Percentiles rank a stretch among this genome's conserved stretches.
phyloP scores from a whole-genome alignment of 2,329 filamentous ascomycete species.

The Pezicula neosporulosa region DNA sequence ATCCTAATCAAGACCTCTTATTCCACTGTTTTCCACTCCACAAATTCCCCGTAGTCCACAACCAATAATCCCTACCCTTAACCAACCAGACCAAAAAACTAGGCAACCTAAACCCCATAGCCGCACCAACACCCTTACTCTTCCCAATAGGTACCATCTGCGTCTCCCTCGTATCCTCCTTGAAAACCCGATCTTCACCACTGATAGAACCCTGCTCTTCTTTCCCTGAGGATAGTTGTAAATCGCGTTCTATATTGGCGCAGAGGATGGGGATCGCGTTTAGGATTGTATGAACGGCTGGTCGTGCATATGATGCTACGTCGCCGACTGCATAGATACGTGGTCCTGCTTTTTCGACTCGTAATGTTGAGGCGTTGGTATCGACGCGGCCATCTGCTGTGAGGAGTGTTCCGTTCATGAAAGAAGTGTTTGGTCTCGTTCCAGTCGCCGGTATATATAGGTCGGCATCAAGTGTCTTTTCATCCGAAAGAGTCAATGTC shows the following conservation, averaged over 20 bases:
- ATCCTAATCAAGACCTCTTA: slow-evolving; percentile 39
- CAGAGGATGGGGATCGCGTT: slow-evolving; percentile 38
- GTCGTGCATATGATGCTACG: slow-evolving; percentile 34
- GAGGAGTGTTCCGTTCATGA: slow-evolving; percentile 30
- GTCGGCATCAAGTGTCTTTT: slow-evolving; percentile 36
- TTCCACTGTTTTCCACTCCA: slow-evolving; percentile 51
- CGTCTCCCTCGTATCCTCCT: slow-evolving; percentile 39
- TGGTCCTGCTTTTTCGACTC: slow-evolving; percentile 31
- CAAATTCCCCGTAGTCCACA: slow-evolving; percentile 42
- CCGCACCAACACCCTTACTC: slow-evolving; percentile 41
- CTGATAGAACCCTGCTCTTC: slow-evolving; percentile 11
- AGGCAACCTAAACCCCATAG: slow-evolving; percentile 39
- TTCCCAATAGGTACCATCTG: slow-evolving; percentile 45
- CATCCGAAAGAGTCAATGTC: slow-evolving; percentile 36
- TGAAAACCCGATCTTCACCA: slow-evolving; percentile 31
- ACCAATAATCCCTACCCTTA: slow-evolving; percentile 49
- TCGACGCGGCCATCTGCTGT: slow-evolving; percentile 33
- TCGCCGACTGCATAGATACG: slow-evolving; percentile 46
- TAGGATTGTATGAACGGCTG: slow-evolving; percentile 38
- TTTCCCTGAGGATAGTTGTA: slow-evolving; percentile 33
- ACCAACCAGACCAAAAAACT: slow-evolving; percentile 44
- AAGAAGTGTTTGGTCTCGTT: slow-evolving; percentile 36
- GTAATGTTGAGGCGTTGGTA: slow-evolving; percentile 33
- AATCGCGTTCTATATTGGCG: slow-evolving; percentile 45
- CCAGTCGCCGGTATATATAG: slow-evolving; percentile 46